Evolutionary conservation across 164 flowering plant species (phyloP), one percentile per base, ranked within the genome.

Genomic region (Macadamia tetraphylla): DNA sequence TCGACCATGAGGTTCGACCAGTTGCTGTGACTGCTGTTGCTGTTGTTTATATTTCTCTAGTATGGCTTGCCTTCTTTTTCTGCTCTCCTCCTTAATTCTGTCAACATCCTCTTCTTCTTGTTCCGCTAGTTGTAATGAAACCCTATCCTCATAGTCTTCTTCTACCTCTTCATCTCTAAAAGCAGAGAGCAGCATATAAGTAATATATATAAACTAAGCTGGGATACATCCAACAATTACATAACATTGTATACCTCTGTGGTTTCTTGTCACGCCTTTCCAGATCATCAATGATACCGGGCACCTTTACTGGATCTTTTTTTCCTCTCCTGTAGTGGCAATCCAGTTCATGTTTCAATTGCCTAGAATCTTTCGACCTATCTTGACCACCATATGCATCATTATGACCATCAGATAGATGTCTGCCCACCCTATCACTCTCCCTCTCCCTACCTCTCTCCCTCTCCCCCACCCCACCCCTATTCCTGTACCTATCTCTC

Each of bases 61-160:
- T 31, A 94, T 94, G 32, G 93, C 98, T 77, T 88, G 85, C 78
- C 86, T 86, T 70, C 89, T 74, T 74, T 86, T 87, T 81, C 96
- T 84, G 78, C 98, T 94, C 77, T 91, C 94, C 78, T 94, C 98
- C 77, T 87, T 89, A 65, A 94, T 88, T 79, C 77, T 85, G 55
- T 85, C 81, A 53, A 94, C 68, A 72, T 94, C 98, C 64, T 94
- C 94, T 76, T 94, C 98, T 79, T 93, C 98, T 72, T 83, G 86
- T 44, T 88, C 92, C 17, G 81, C 88, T 48, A 88, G 84, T 74
- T 91, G 84, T 75, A 87, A 70, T 9, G 75, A 65, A 70, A 84
- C 64, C 55, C 69, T 77, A 63, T 91, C 96, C 58, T 86, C 82
- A 70, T 81, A 81, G 65, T 87, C 88, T 70, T 87, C 92, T 70